A percentile compares a stretch with the other conserved stretches of the same genome.
Evolutionary conservation across 1,139 yeast species (phyloP).

Genomic region (Suhomyces guaymorum): DNA sequence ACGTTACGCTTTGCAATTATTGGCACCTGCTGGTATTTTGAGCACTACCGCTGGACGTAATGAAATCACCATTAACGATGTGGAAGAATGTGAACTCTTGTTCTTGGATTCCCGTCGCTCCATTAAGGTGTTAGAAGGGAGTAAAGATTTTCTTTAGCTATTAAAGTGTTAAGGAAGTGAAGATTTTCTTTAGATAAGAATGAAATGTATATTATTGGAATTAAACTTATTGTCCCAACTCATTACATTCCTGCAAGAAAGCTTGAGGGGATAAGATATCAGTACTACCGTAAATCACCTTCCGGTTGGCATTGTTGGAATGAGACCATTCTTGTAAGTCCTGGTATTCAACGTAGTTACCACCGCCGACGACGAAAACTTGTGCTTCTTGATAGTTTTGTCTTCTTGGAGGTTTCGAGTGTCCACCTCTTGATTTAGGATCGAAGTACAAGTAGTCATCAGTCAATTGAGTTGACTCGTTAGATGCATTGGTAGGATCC

Average conservation of each 20-base stretch:
- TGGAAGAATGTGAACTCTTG: conserved; percentile 82
- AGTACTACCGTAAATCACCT: conserved; percentile 85
- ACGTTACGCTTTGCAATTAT: conserved; percentile 86
- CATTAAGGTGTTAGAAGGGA: conserved; percentile 67
- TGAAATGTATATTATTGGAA: conserved; percentile 9
- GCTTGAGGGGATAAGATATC: conserved; percentile 73
- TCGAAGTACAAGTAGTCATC: conserved; percentile 91
- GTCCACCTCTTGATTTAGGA: conserved; percentile 88
- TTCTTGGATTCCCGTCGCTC: conserved; percentile 91
- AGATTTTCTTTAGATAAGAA: conserved; percentile 48
- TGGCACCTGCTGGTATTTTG: conserved; percentile 87
- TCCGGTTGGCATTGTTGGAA: conserved; percentile 44
- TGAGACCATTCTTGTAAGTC: conserved; percentile 83
- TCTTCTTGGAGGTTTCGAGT: conserved; percentile 84
- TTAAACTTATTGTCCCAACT: conserved; percentile 41
- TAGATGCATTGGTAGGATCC: conserved; percentile 72
- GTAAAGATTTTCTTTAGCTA: conserved; percentile 47
- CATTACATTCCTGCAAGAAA: conserved; percentile 72
- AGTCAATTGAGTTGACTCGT: conserved; percentile 63
- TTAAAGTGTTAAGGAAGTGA: conserved; percentile 59
- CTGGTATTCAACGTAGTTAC: conserved; percentile 90
- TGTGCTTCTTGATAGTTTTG: conserved; percentile 77
- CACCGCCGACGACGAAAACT: conserved; percentile 96
- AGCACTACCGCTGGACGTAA: conserved; percentile 72
- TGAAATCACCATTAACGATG: conserved; percentile 68